These are phyloP conservation scores for Neocucurbitaria cava DNA, from an alignment of 2,329 filamentous ascomycete species.

Conservation along the genomic window DNA sequence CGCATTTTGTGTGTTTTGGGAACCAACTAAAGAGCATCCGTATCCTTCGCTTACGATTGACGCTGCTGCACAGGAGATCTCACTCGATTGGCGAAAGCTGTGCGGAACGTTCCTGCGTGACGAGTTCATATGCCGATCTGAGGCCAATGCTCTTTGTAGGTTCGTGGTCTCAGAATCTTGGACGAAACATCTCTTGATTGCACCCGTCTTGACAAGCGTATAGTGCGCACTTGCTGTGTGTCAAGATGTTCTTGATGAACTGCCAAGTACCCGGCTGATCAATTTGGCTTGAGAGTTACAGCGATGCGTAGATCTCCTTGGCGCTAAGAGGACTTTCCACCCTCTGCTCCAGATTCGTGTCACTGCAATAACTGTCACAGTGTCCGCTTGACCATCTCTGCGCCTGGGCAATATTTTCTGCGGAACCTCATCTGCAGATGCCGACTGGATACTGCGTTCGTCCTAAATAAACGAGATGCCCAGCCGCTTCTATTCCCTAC, in stretches of 20 bases:
- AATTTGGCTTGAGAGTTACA: conserved; percentile 11
- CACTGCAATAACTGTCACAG: conserved; percentile 10
- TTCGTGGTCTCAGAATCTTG: conserved; percentile 16
- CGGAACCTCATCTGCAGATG: neutral
- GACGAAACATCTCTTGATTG: conserved; percentile 6
- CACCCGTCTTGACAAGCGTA: conserved; percentile 14
- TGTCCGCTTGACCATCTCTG: conserved; percentile 10
- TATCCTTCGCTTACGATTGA: conserved; percentile 20
- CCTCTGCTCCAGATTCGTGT: conserved; percentile 5
- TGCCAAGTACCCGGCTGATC: conserved; percentile 14
- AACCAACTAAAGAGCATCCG: conserved; percentile 20
- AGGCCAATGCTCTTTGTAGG: conserved; percentile 10
- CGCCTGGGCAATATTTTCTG: conserved; percentile 18
- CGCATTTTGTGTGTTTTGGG: conserved; percentile 25
- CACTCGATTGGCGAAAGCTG: conserved; percentile 23
- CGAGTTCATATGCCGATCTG: conserved; percentile 18
- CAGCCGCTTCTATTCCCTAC: conserved; percentile 5
- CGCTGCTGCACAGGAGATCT: conserved; percentile 13
- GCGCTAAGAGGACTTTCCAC: conserved; percentile 15
- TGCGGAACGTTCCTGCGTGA: conserved; percentile 21
- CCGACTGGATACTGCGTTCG: neutral
- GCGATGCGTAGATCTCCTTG: conserved; percentile 21
- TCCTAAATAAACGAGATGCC: conserved; percentile 2
- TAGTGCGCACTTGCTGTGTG: conserved; percentile 7
- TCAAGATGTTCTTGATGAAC: conserved; percentile 5